Percentiles rank a stretch among this genome's conserved stretches.
Conservation (phyloP, 306 rosid genomes). For the Castanospermum australe region DNA sequence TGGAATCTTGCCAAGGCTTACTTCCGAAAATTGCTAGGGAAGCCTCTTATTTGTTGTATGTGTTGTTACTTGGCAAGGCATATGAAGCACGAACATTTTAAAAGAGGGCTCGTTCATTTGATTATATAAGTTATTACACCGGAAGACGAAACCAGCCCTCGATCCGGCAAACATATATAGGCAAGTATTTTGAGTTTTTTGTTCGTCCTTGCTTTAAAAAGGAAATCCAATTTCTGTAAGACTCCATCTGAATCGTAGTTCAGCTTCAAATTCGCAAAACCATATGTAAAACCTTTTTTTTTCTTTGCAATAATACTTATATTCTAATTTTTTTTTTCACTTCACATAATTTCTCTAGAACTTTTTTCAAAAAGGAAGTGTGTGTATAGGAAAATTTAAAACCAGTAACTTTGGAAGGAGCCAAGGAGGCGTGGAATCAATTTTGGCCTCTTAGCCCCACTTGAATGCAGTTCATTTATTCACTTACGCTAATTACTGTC, state of each 20-base stretch:
- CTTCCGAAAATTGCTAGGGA: slow-evolving; percentile 45
- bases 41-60: no score
- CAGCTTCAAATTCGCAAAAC: no score
- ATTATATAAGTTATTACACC: neutral
- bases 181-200: neutral
- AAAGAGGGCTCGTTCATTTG: no score
- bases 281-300: neutral
- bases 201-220: neutral
- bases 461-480: neutral
- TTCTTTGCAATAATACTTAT: neutral
- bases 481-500: neutral
- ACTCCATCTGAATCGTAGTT: neutral
- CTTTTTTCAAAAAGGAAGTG: no score
- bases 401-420: no score
- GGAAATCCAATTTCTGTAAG: neutral
- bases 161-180: neutral
- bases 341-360: neutral
- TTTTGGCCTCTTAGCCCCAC: neutral
- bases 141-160: neutral
- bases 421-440: no score
- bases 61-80: no score
- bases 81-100: no score
- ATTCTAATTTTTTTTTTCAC: neutral
- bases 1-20: slow-evolving; percentile 28
- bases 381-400: no score